Evolutionary conservation across 2,329 filamentous ascomycete genomes (phyloP).

Genomic region (Apiospora pterosperma): DNA sequence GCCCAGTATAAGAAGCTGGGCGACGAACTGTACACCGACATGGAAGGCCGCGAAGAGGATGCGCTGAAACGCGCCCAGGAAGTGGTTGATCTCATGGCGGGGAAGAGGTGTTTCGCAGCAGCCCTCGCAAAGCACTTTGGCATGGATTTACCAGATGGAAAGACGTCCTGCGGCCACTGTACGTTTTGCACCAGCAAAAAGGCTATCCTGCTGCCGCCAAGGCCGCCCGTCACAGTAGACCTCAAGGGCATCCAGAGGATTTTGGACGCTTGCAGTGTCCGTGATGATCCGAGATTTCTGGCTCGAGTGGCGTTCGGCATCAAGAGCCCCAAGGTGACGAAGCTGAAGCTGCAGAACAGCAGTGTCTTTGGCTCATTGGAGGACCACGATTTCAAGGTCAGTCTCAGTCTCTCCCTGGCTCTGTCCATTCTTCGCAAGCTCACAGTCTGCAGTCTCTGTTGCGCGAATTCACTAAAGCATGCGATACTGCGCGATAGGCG

Average conservation of each 20-base stretch:
- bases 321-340: conserved; percentile 49
- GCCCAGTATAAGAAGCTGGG: conserved; percentile 41
- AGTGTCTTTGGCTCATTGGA: conserved; percentile 50
- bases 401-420: conserved; percentile 14
- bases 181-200: conserved; percentile 42
- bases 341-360: conserved; percentile 43
- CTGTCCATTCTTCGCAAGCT: conserved; percentile 8
- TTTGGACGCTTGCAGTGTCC: conserved; percentile 38
- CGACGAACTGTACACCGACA: conserved; percentile 44
- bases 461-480: conserved; percentile 25
- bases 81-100: conserved; percentile 52
- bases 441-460: conserved; percentile 20
- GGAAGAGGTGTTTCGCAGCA: conserved; percentile 46
- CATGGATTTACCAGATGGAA: conserved; percentile 42
- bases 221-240: conserved; percentile 36
- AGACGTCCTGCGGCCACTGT: conserved; percentile 51
- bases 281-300: conserved; percentile 57
- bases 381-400: conserved; percentile 50
- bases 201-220: conserved; percentile 34
- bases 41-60: conserved; percentile 50
- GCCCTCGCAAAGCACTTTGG: conserved; percentile 56
- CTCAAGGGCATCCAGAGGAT: conserved; percentile 36
- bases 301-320: conserved; percentile 62
- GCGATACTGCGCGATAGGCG: conserved; percentile 9
- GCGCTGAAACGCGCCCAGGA: conserved; percentile 47